A percentile compares a stretch with the other conserved stretches of the same genome.
phyloP scores from a whole-genome alignment of 257 asterid species.

The Solanum corneliomulleri region DNA sequence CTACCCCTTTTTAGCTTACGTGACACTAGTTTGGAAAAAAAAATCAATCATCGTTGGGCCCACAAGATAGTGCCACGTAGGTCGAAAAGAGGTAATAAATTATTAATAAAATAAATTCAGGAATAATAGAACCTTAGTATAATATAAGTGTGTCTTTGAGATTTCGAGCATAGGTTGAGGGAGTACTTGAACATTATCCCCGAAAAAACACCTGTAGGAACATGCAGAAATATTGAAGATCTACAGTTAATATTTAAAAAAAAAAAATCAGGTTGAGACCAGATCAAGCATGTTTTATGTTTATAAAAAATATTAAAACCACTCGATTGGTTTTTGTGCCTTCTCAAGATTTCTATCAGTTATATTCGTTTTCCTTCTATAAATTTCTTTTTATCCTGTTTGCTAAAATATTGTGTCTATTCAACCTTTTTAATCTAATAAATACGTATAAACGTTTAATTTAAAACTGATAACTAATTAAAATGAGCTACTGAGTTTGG shows the following conservation, averaged over 20 bases:
- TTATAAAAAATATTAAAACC: too few relatives aligned
- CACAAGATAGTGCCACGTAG: too few relatives aligned
- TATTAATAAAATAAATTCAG: too few relatives aligned
- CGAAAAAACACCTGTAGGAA: neutral
- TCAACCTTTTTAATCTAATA: neutral
- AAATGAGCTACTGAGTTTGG: neutral
- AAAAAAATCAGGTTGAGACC: neutral
- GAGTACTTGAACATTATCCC: too few relatives aligned
- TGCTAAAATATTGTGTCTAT: neutral
- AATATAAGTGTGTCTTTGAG: too few relatives aligned
- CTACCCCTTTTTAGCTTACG: too few relatives aligned
- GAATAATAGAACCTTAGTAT: too few relatives aligned
- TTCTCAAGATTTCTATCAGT: too few relatives aligned
- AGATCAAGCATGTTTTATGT: neutral
- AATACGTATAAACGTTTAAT: neutral
- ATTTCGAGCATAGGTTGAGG: too few relatives aligned
- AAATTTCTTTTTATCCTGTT: neutral
- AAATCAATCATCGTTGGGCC: too few relatives aligned
- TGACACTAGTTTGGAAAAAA: too few relatives aligned
- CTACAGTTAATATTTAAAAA: neutral
- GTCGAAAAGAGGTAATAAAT: too few relatives aligned
- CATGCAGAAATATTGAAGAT: neutral
- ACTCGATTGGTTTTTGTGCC: neutral
- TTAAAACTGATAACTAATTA: neutral
- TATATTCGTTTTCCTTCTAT: neutral